A percentile compares a stretch with the other conserved stretches of the same genome.
phyloP scores from a whole-genome alignment of 1,139 yeast genomes.

The Nakaseomyces sp. region DNA sequence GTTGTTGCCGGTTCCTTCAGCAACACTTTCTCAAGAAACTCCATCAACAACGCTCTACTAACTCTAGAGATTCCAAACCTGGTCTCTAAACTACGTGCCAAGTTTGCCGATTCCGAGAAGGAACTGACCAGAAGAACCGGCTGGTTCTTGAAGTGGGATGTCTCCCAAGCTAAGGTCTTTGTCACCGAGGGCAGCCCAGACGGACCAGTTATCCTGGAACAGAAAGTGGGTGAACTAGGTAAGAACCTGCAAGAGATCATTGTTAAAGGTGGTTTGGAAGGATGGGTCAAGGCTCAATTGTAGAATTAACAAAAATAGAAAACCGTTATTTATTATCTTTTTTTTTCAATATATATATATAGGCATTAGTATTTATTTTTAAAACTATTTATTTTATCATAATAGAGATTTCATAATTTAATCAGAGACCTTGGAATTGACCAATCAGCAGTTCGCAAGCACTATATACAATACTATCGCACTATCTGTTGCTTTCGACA shows the following conservation, averaged over 20 bases:
- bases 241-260: constrained; percentile 92
- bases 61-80: constrained; percentile 89
- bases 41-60: constrained; percentile 88
- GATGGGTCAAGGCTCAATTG: constrained; percentile 86
- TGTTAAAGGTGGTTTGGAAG: constrained; percentile 95
- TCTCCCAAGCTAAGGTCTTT: constrained; percentile 67
- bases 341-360: too few species aligned
- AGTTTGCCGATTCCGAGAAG: constrained; percentile 42
- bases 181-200: constrained; percentile 54
- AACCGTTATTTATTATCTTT: neutral
- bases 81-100: constrained; percentile 65
- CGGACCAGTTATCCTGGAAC: constrained; percentile 57
- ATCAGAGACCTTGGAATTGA: too few species aligned
- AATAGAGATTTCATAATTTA: too few species aligned
- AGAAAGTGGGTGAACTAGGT: constrained; percentile 92
- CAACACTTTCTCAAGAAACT: constrained; percentile 89
- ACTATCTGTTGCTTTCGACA: too few species aligned
- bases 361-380: too few species aligned
- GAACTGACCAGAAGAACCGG: constrained; percentile 93
- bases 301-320: constrained; percentile 14
- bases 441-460: too few species aligned
- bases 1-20: constrained; percentile 98
- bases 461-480: too few species aligned
- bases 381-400: too few species aligned
- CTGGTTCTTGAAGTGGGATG: constrained; percentile 89